phyloP scores from a whole-genome alignment of 371 early-diverging fungal genomes.

The Mucor lusitanicus region DNA sequence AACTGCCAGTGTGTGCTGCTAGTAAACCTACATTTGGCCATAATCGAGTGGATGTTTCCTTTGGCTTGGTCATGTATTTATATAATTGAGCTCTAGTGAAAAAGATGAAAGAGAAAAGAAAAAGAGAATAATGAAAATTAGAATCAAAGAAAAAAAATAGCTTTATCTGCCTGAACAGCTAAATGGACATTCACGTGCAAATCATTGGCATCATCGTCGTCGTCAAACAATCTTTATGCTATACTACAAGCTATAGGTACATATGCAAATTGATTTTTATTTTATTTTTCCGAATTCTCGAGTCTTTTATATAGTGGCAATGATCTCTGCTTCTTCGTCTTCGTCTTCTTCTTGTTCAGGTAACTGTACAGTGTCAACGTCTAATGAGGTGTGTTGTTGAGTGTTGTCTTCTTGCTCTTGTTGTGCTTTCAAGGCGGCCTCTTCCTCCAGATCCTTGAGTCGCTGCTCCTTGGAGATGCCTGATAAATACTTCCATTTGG shows the following conservation, averaged over 20 bases:
- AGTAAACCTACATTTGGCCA: not conserved
- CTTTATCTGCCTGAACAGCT: not conserved
- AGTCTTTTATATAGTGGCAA: not conserved
- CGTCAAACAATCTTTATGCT: not conserved
- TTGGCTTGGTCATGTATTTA: not conserved
- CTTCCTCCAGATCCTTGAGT: conserved; percentile 16
- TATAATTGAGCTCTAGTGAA: not conserved
- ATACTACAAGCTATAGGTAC: too few species aligned
- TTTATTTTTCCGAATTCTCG: not conserved
- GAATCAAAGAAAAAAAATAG: not conserved
- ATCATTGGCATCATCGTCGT: not conserved
- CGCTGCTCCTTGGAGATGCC: conserved; percentile 26
- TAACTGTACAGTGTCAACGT: not conserved
- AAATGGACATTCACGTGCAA: conserved; percentile 1
- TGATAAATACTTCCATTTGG: conserved; percentile 35
- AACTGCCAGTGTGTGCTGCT: not conserved
- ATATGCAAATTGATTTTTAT: not conserved
- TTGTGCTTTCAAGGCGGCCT: not conserved
- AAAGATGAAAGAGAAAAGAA: not conserved
- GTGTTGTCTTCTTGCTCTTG: not conserved
- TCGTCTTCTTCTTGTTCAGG: conserved; percentile 1
- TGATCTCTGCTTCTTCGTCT: not conserved
- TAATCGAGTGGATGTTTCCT: not conserved
- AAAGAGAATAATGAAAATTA: not conserved
- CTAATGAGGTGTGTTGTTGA: conserved; percentile 1